These are phyloP conservation scores for Cladorrhinum samala DNA, from an alignment of 495 filamentous ascomycete species.

Conservation along the genomic window DNA sequence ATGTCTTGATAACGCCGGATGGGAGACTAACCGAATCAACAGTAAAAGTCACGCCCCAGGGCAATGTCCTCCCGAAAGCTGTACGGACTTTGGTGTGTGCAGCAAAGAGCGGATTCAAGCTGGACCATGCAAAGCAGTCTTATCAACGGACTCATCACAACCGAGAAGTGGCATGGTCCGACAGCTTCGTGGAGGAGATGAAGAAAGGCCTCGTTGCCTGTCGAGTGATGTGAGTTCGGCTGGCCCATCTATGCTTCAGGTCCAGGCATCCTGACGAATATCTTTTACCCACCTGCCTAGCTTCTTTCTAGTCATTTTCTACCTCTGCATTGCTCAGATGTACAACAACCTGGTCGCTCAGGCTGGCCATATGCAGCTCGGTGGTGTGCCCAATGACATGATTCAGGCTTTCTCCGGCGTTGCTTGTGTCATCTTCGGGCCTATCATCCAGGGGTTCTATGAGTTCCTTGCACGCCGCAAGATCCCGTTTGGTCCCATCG, in stretches of 20 bases:
- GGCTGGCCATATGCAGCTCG: constrained; percentile 44
- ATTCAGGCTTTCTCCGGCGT: constrained; percentile 28
- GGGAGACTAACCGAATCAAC: constrained; percentile 5
- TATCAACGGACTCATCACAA: constrained; percentile 33
- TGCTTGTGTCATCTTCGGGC: constrained; percentile 37
- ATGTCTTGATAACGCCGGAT: not conserved
- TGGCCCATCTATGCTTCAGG: too few relatives aligned
- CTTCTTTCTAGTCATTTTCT: constrained; percentile 51
- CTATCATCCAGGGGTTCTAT: constrained; percentile 45
- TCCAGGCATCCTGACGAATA: not conserved
- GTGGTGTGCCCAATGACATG: constrained; percentile 48
- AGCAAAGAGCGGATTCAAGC: constrained; percentile 40
- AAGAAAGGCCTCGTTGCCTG: constrained; percentile 37
- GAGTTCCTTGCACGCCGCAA: constrained; percentile 32
- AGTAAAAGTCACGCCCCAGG: constrained; percentile 36
- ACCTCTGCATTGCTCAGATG: constrained; percentile 49
- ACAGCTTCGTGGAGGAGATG: constrained; percentile 40
- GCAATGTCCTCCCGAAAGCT: constrained; percentile 39
- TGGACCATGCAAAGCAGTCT: constrained; percentile 47
- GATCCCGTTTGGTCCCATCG: constrained; percentile 44
- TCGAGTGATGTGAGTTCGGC: constrained; percentile 35
- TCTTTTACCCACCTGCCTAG: constrained; percentile 1
- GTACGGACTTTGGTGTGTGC: constrained; percentile 35
- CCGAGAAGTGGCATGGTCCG: constrained; percentile 25
- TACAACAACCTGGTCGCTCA: constrained; percentile 42